phyloP scores from a whole-genome alignment of 2,329 filamentous ascomycete genomes.

The Scolecobasidium constrictum region DNA sequence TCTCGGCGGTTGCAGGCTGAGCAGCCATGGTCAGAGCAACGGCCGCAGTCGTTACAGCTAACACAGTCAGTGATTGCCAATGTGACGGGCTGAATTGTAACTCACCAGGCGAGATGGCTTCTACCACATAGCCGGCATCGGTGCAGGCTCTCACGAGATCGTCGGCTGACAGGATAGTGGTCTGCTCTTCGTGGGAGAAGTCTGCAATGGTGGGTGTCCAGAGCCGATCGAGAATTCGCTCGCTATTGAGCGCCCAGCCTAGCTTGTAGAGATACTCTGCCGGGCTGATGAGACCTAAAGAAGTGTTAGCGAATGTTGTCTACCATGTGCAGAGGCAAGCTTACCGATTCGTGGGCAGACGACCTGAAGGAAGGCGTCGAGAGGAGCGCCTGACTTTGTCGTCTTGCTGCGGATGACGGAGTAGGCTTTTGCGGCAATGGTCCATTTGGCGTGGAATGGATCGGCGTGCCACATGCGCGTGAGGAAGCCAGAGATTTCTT shows the following conservation, averaged over 20 bases:
- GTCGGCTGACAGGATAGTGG: conserved; percentile 22
- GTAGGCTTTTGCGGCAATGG: conserved; percentile 44
- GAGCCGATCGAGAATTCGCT: too few species aligned
- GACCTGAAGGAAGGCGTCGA: conserved; percentile 37
- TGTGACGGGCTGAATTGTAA: conserved; percentile 13
- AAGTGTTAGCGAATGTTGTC: too few species aligned
- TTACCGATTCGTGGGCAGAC: conserved; percentile 36
- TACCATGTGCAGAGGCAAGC: too few species aligned
- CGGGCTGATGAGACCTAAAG: conserved; percentile 36
- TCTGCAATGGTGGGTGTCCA: conserved; percentile 18
- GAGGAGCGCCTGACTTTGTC: conserved; percentile 34
- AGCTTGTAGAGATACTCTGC: conserved; percentile 34
- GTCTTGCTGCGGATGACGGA: conserved; percentile 41
- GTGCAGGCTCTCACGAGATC: conserved; percentile 21
- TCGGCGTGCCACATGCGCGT: conserved; percentile 40
- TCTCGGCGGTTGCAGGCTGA: not conserved
- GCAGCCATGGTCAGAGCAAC: not conserved
- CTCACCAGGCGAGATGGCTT: conserved; percentile 11
- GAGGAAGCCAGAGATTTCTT: conserved; percentile 40
- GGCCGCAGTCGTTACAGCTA: not conserved
- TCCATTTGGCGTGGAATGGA: conserved; percentile 40
- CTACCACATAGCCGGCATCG: conserved; percentile 17
- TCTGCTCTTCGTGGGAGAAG: conserved; percentile 14
- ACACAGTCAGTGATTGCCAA: conserved; percentile 12
- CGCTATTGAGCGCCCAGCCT: too few species aligned